Evolutionary conservation across 2,329 filamentous ascomycete genomes (phyloP), one percentile per base, ranked within the genome.

Genomic region (Orbilia blumenaviensis): DNA sequence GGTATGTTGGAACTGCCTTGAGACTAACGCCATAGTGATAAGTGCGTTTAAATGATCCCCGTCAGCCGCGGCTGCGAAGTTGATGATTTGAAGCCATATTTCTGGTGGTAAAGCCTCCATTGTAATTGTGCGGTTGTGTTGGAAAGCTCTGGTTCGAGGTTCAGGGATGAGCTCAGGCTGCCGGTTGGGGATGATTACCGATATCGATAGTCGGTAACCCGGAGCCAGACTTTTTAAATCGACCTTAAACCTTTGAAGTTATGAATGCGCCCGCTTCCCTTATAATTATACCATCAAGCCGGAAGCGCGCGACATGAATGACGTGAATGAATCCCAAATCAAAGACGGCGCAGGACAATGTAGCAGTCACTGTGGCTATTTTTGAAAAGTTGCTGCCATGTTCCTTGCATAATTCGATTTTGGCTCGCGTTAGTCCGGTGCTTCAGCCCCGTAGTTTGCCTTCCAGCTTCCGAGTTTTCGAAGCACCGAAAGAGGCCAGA

Each of bases 1-100:
- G 6, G 78, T 71, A 48, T 80, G 79, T 63, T 80, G 77, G 21
- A 80, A 78, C 48, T 62, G 32, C 18, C 63, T 72, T 58, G 79
- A 80, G 6, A 79, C 78, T 16, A 73, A 58, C 32, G 79, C 74
- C 23, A 80, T 61, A 25, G 77, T 79, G 54, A 80, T 75, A 14
- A 80, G 77, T 18, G 52, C 60, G 25, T 77, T 66, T 16, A 71
- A 34, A 14, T 66, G 73, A 2, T 76, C 50, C 23, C 44, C 34
- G 27, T 71, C 52, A 25, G 29, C 44, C 10, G 54, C 54, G 12
- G 66, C 42, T 41, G 73, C 73, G 38, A 72, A 77, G 60, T 77
- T 61, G 66, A 77, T 77, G 50, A 77, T 72, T 25, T 67, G 71
- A 34, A 77, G 61, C 66, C 66, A 72, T 46, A 77, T 77, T 44